A percentile compares a stretch with the other conserved stretches of the same genome.
Conservation (phyloP, 495 filamentous ascomycete genomes). For the Podospora fimiseda region DNA sequence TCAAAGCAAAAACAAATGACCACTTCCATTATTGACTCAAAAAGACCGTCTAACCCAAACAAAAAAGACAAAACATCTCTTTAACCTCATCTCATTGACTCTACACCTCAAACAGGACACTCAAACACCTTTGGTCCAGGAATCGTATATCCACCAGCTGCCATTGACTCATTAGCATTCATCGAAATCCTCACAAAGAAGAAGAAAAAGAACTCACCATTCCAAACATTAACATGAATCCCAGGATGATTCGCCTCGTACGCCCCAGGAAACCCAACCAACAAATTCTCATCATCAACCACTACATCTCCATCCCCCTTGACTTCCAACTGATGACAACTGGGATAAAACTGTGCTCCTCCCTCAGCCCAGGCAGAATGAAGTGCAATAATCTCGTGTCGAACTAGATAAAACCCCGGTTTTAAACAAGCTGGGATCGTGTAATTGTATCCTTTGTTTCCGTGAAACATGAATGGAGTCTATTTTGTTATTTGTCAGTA, state of each 20-base stretch:
- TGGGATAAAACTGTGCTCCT: constrained; percentile 65
- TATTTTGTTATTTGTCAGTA: no score
- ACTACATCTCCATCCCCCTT: constrained; percentile 49
- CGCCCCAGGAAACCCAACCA: constrained; percentile 39
- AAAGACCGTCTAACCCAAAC: no score
- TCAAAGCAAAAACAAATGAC: no score
- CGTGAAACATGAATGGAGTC: constrained; percentile 44
- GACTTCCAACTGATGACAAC: constrained; percentile 62
- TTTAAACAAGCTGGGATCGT: constrained; percentile 53
- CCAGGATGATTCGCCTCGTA: constrained; percentile 51
- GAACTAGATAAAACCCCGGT: constrained; percentile 60
- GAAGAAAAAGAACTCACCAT: constrained; percentile 13
- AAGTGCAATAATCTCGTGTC: constrained; percentile 65
- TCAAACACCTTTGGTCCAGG: constrained; percentile 48
- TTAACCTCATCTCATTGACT: no score
- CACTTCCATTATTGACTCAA: no score
- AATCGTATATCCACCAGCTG: constrained; percentile 43
- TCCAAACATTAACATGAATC: constrained; percentile 55
- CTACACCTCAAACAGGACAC: constrained; percentile 10
- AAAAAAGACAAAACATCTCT: neutral
- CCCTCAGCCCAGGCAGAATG: constrained; percentile 47
- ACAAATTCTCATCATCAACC: constrained; percentile 24
- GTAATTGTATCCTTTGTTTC: constrained; percentile 52
- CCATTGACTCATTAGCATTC: neutral
- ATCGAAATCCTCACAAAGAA: constrained; percentile 7